Evolutionary conservation across 164 flowering plant species (phyloP).

Genomic region (Cinnamomum micranthum): DNA sequence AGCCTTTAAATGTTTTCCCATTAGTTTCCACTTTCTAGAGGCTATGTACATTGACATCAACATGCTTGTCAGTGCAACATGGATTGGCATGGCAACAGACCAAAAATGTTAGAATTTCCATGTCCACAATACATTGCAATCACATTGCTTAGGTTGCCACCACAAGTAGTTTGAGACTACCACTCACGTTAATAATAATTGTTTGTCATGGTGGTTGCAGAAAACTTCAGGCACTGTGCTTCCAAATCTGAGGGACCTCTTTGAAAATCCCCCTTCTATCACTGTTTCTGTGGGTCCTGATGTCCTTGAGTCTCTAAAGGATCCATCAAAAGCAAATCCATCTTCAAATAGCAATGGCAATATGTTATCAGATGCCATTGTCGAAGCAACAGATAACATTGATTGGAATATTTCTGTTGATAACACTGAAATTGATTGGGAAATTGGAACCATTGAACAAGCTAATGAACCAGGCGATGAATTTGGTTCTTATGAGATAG

Average conservation of each 20-base stretch:
- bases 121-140: neutral
- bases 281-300: slow-evolving; percentile 54
- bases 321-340: slow-evolving; percentile 27
- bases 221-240: slow-evolving; percentile 41
- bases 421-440: slow-evolving; percentile 87
- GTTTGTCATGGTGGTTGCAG: slow-evolving; percentile 43
- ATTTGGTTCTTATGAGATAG: slow-evolving; percentile 81
- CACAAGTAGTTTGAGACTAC: neutral
- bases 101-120: neutral
- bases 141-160: neutral
- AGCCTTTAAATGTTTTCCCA: neutral
- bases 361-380: slow-evolving; percentile 16
- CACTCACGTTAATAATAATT: neutral
- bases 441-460: slow-evolving; percentile 69
- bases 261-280: slow-evolving; percentile 71
- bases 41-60: neutral
- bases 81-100: neutral
- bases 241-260: slow-evolving; percentile 48
- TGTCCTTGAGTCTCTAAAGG: slow-evolving; percentile 34
- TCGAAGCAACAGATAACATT: slow-evolving; percentile 39
- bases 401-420: slow-evolving; percentile 93
- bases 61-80: neutral
- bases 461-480: slow-evolving; percentile 62
- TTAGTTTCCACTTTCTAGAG: neutral
- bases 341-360: slow-evolving; percentile 20